Base-by-base conservation (phyloP, 805 yeast species). In the Monosporozyma yasuniensis region DNA sequence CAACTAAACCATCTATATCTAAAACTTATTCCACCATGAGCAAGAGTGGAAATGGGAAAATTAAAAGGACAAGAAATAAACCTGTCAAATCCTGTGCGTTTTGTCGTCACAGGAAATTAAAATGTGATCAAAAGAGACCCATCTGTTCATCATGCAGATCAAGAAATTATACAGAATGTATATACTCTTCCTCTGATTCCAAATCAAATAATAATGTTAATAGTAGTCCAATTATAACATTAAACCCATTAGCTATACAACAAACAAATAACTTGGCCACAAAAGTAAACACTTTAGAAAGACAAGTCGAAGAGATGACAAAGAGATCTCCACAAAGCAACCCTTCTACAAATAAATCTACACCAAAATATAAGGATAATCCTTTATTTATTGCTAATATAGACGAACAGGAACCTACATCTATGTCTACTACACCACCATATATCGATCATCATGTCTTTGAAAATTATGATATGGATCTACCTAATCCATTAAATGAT, bases 51-150 rank as follows among this genome's bases (percentile, higher is more conserved):
- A n/a, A n/a, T n/a, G 35, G 16, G 7, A 32, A 14, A 14, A 32
- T 32, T 14, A 32, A 14, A n/a, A 32, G n/a, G 2, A 32, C 35
- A 12, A 55, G 65, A 50, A 52, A 54, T 12, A 63, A 61, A 39
- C 55, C 56, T n/a, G 59, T 61, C 11, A 61, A 61, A 45, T 58
- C 67, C 4, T 63, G 67, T 47, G 37, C 52, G 7, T 62, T 61
- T 44, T 63, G 68, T 48, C 53, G 66, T 12, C 55, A 49, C 30
- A 53, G 67, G 19, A 63, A 64, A 47, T 49, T 63, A 23, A 60
- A 60, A 47, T 64, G 68, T 52, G 64, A 63, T 47, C 61, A 61
- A 43, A 42, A 35, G 37, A 56, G 51, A 42, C 67, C 68, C 3
- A 50, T 56, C n/a, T 64, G 67, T 35, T 56, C 63, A 8, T 55